Conservation (phyloP, 306 rosid species). For the Gillenia trifoliata region DNA sequence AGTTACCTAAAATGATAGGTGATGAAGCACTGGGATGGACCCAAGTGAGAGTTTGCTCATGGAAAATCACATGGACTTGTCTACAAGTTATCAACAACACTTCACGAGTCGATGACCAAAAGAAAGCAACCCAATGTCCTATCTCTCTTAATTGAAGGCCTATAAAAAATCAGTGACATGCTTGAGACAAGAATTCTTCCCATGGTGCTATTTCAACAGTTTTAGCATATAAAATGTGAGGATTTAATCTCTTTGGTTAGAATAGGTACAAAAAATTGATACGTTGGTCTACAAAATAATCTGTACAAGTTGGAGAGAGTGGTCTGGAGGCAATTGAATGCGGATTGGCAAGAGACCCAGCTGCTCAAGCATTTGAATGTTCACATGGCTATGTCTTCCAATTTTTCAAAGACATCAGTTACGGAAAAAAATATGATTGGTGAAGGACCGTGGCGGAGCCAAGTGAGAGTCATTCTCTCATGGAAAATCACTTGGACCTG, state of each 20-base stretch:
- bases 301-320: background rate
- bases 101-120: too few relatives aligned
- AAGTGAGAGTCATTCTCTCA: background rate
- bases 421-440: background rate
- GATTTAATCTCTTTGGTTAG: too few relatives aligned
- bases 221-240: too few relatives aligned
- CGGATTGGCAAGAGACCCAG: background rate
- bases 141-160: too few relatives aligned
- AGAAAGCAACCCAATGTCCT: too few relatives aligned
- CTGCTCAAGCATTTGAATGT: background rate
- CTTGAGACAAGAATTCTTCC: too few relatives aligned
- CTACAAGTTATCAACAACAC: too few relatives aligned
- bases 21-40: background rate
- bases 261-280: too few relatives aligned
- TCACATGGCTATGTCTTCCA: background rate
- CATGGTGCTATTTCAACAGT: too few relatives aligned
- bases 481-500: slow-evolving; percentile 5
- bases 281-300: background rate
- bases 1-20: background rate
- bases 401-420: background rate
- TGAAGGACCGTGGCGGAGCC: background rate
- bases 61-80: too few relatives aligned
- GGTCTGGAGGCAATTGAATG: background rate
- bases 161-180: too few relatives aligned
- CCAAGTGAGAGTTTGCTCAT: background rate